phyloP scores from a whole-genome alignment of 371 early-diverging fungal species.

The Lichtheimia ramosa region DNA sequence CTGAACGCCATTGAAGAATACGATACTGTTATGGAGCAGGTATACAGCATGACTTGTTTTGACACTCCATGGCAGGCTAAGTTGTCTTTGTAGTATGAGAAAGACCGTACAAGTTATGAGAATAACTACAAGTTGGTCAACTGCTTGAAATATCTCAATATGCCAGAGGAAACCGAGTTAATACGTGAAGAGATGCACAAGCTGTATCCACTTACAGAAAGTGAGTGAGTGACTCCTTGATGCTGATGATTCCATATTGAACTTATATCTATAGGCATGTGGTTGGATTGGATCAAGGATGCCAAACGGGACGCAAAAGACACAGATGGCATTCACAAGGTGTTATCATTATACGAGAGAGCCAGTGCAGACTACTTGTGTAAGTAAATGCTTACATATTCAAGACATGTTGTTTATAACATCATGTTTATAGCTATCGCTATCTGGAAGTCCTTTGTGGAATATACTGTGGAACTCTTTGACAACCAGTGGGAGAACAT shows the following conservation, averaged over 20 bases:
- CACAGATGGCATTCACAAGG: slow-evolving; percentile 36
- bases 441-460: slow-evolving; percentile 59
- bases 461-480: slow-evolving; percentile 39
- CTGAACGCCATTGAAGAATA: too few species aligned
- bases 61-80: neutral
- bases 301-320: slow-evolving; percentile 29
- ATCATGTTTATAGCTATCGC: slow-evolving; percentile 42
- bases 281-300: slow-evolving; percentile 71
- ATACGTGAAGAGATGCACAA: slow-evolving; percentile 57
- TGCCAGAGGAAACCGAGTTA: slow-evolving; percentile 45
- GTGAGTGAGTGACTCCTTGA: too few species aligned
- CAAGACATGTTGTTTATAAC: neutral
- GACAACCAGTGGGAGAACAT: slow-evolving; percentile 27
- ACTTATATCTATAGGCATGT: slow-evolving; percentile 41
- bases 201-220: slow-evolving; percentile 61
- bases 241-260: neutral
- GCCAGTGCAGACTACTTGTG: slow-evolving; percentile 64
- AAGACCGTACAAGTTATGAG: slow-evolving; percentile 39
- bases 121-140: slow-evolving; percentile 31
- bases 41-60: neutral
- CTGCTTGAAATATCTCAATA: slow-evolving; percentile 19
- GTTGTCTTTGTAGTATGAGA: slow-evolving; percentile 16
- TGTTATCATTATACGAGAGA: slow-evolving; percentile 43
- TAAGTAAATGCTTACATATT: slow-evolving; percentile 22
- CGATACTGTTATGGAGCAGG: too few species aligned